Conservation (phyloP, 805 yeast species). For the Jamesozyma spencerorum region DNA sequence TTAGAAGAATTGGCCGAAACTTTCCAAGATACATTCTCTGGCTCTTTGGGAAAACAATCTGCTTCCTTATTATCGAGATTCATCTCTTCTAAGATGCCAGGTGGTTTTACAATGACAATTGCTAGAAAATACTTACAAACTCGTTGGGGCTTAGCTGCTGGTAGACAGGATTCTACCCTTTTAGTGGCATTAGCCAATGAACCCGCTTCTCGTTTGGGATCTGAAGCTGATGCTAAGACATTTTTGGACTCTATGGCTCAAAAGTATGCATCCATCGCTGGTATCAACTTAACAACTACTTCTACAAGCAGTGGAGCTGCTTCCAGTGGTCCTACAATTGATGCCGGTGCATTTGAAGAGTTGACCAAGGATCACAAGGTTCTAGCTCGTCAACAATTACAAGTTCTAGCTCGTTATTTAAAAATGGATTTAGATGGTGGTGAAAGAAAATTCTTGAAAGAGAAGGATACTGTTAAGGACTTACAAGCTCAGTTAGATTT, state of each 20-base stretch:
- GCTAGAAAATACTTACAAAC: conserved; percentile 89
- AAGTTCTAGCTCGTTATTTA: conserved; percentile 89
- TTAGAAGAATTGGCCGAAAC: conserved; percentile 89
- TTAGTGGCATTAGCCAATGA: conserved; percentile 78
- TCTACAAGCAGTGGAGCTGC: conserved; percentile 43
- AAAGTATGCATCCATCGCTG: conserved; percentile 77
- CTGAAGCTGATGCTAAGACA: conserved; percentile 83
- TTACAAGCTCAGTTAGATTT: conserved; percentile 87
- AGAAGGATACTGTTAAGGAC: conserved; percentile 71
- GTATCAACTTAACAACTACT: conserved; percentile 58
- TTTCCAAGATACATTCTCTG: conserved; percentile 84
- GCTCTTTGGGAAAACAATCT: conserved; percentile 89
- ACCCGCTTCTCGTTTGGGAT: conserved; percentile 80
- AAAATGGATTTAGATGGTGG: conserved; percentile 88
- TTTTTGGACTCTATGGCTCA: conserved; percentile 75
- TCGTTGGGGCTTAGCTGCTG: conserved; percentile 86
- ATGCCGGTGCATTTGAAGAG: conserved; percentile 87
- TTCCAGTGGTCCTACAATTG: conserved; percentile 81
- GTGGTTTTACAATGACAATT: conserved; percentile 89
- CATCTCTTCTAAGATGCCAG: conserved; percentile 97
- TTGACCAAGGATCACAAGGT: conserved; percentile 40
- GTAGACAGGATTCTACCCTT: conserved; percentile 89
- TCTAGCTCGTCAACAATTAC: conserved; percentile 52
- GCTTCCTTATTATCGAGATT: conserved; percentile 81
- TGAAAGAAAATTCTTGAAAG: conserved; percentile 67